Evolutionary conservation across 768 basidiomycete species (phyloP).

Genomic region (Boletus pseudo-olivaceus): DNA sequence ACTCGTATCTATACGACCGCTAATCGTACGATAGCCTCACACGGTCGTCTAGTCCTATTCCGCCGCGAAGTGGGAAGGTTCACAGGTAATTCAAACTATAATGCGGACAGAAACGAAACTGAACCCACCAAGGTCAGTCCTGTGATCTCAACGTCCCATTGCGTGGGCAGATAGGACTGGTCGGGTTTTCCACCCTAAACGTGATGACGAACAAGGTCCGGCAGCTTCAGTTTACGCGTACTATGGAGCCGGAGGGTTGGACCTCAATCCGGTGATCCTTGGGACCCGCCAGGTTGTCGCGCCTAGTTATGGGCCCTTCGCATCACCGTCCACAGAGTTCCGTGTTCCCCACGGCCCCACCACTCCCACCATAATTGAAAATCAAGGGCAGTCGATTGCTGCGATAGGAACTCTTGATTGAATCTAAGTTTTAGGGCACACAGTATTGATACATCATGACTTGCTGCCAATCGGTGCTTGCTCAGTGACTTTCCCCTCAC

Average conservation of each 20-base stretch:
- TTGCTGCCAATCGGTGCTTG: neutral
- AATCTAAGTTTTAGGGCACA: slow-evolving; percentile 14
- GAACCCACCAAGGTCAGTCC: neutral
- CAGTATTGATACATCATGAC: neutral
- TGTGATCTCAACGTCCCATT: neutral
- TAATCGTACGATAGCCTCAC: neutral
- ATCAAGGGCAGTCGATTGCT: slow-evolving; percentile 8
- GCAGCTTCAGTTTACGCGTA: neutral
- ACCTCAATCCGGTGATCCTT: neutral
- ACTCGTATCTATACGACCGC: neutral
- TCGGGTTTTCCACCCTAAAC: neutral
- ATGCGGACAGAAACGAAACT: neutral
- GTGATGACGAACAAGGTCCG: neutral
- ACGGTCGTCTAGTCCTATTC: neutral
- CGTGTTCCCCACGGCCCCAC: neutral
- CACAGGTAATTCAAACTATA: neutral
- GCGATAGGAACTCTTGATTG: slow-evolving; percentile 7
- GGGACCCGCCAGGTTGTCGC: neutral
- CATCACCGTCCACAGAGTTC: neutral
- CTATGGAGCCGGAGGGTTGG: neutral
- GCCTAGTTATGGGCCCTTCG: neutral
- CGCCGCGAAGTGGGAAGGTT: neutral
- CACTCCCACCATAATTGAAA: neutral
- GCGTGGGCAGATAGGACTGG: neutral
- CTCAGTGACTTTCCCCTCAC: neutral